Evolutionary conservation across 2,329 filamentous ascomycete genomes (phyloP), one percentile per base, ranked within the genome.

Genomic region (Penicillium digitatum): DNA sequence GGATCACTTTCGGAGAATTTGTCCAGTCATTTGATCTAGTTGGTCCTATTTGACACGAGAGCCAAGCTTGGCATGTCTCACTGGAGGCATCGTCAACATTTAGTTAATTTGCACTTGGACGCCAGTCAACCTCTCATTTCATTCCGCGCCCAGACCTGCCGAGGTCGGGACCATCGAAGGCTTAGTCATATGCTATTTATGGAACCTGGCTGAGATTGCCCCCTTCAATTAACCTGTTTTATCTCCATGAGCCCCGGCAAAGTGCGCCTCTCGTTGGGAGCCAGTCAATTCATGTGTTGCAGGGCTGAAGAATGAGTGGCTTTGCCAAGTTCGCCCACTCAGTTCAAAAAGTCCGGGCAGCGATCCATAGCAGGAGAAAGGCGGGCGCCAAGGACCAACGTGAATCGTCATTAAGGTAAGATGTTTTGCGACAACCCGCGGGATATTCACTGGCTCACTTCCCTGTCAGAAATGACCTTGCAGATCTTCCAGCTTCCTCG

Each of bases 241-340:
- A 22, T 44, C 20, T 43, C 14, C n/a, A 50, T 32, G 48, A 34
- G 48, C 48, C 24, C 26, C 20, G 18, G n/a, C 29, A 47, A 40
- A 47, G 35, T 45, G 39, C 24, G 48, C 48, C 20, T 51, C 37
- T 50, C 38, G 29, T 42, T 27, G 37, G 51, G 61, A 66, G 67
- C 66, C 66, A 62, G 61, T 50, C 60, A 63, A 62, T 63, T 52
- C 51, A 65, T 69, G 64, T 59, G 54, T 63, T 58, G 49, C 24
- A 55, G 43, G 60, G 56, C 56, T 58, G 53, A 64, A 72, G 59
- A 46, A 74, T 74, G 72, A 71, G 60, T 63, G 65, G 70, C 50
- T 61, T 73, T 51, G 61, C 66, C 45, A 69, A 73, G 55, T 57
- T 69, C 47, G 57, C 66, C 42, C 61, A 63, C 43, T 61, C 69